Base-by-base conservation (phyloP, 2,329 filamentous ascomycete genomes). In the Alternaria hordeiaustralica region DNA sequence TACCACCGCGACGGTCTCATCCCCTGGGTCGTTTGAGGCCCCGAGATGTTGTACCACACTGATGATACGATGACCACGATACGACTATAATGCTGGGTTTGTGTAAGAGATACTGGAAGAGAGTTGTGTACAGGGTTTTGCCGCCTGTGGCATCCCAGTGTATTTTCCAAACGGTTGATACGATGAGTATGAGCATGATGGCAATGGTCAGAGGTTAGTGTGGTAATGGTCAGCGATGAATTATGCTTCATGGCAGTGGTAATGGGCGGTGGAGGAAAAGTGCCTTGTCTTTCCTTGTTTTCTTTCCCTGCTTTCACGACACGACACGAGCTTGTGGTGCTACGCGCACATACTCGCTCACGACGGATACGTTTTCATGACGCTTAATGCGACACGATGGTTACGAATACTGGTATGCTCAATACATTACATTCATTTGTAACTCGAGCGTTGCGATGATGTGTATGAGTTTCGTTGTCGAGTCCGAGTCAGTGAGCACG, bases 1-100 rank as follows among this genome's bases (percentile, higher is more conserved):
- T 70, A 70, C 33, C 68, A 70, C 41, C 10, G 28, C 20, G 60
- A 62, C 20, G 68, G 68, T 6, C 44, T 45, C 18, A 45, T 70
- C 36, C 65, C 63, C 2, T 66, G 63, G 65, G 51, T 57, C n/a
- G 18, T 62, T 9, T 57, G 25, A 60, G 36, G 5, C 10, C 11
- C 13, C 8, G 3, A 43, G n/a, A 9, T 25, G n/a, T 28, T 55
- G 36, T 55, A 23, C 13, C 41, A 55, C 15, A 8, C 23, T 30
- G 13, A 26, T 45, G 41, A 44, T 44, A 44, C 53, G 28, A 51
- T 51, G 28, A 33, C 5, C 28, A 51, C 10, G 49, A 18, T 23
- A 51, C 28, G 20, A 51, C 18, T 8, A 36, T 23, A 51, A 12
- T 36, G 12, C 49, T 23, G 8, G 5, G 18, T 46, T 45, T 55